These are phyloP conservation scores for Zasmidium cellare DNA, from an alignment of 2,329 filamentous ascomycete genomes.

Conservation along the genomic window DNA sequence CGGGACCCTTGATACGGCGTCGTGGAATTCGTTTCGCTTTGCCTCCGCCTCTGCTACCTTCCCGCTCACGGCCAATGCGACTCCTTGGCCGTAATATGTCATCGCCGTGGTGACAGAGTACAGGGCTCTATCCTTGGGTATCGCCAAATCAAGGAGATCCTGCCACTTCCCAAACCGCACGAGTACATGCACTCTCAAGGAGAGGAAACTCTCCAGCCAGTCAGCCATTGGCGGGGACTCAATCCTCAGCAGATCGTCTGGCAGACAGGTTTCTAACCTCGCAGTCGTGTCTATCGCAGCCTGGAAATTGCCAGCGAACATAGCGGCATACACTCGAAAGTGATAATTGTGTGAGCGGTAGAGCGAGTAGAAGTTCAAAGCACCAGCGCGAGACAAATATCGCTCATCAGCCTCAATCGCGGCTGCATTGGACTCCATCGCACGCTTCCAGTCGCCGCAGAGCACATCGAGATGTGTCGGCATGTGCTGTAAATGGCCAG, in stretches of 20 bases:
- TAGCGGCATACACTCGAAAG: slow-evolving; percentile 73
- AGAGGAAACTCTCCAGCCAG: slow-evolving; percentile 72
- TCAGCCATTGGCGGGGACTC: slow-evolving; percentile 74
- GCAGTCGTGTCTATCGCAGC: slow-evolving; percentile 62
- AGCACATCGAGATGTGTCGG: slow-evolving; percentile 74
- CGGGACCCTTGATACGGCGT: slow-evolving; percentile 56
- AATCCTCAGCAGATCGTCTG: slow-evolving; percentile 63
- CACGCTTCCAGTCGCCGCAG: slow-evolving; percentile 67
- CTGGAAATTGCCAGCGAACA: slow-evolving; percentile 69
- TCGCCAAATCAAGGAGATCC: slow-evolving; percentile 58
- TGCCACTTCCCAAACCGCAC: slow-evolving; percentile 74
- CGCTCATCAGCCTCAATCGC: slow-evolving; percentile 69
- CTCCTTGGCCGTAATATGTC: slow-evolving; percentile 65
- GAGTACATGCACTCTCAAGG: slow-evolving; percentile 67
- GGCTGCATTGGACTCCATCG: slow-evolving; percentile 65
- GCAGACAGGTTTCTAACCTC: slow-evolving; percentile 62
- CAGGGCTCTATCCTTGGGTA: slow-evolving; percentile 60
- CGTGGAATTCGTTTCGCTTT: slow-evolving; percentile 53
- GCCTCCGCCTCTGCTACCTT: slow-evolving; percentile 56
- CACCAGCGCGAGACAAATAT: slow-evolving; percentile 60
- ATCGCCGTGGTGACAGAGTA: slow-evolving; percentile 72
- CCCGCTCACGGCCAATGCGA: slow-evolving; percentile 64
- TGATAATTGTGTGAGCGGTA: slow-evolving; percentile 76
- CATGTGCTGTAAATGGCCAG: slow-evolving; percentile 74
- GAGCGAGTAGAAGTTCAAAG: slow-evolving; percentile 72